Evolutionary conservation across 176 grass and related monocot species (phyloP).

Genomic region (Cenchrus purpureus): DNA sequence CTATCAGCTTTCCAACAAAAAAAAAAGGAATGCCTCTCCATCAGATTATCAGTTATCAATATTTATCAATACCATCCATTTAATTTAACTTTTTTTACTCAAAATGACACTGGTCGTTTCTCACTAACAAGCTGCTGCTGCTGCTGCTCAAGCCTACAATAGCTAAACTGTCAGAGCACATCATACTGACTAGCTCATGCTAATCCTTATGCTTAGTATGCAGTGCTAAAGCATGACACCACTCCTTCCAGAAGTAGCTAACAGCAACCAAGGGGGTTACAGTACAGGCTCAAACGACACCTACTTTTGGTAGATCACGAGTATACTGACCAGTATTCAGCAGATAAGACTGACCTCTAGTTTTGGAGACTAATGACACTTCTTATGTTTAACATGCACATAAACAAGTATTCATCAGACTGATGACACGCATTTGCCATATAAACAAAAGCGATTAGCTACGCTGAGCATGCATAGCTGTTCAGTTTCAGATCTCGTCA

Average conservation of each 20-base stretch:
- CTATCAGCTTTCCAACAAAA: too few species aligned
- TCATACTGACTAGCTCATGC: neutral
- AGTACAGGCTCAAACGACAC: neutral
- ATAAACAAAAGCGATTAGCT: constrained; percentile 17
- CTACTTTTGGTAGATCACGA: neutral
- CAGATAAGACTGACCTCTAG: neutral
- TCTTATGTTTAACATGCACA: too few species aligned
- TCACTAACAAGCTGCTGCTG: neutral
- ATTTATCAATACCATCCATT: too few species aligned
- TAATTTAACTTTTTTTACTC: too few species aligned
- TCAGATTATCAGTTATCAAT: too few species aligned
- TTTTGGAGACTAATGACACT: neutral
- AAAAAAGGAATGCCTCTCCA: too few species aligned
- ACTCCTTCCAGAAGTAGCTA: neutral
- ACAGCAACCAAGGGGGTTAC: neutral
- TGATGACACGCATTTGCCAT: neutral
- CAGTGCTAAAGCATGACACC: neutral
- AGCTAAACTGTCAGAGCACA: neutral
- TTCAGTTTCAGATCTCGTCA: neutral
- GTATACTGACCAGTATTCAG: neutral
- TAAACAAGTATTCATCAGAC: too few species aligned
- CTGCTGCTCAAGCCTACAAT: neutral
- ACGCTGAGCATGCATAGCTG: neutral
- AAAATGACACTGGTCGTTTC: too few species aligned
- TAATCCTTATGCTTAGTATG: neutral